These are phyloP conservation scores for Coprinopsis cinerea DNA, from an alignment of 768 basidiomycete species.

Conservation along the genomic window DNA sequence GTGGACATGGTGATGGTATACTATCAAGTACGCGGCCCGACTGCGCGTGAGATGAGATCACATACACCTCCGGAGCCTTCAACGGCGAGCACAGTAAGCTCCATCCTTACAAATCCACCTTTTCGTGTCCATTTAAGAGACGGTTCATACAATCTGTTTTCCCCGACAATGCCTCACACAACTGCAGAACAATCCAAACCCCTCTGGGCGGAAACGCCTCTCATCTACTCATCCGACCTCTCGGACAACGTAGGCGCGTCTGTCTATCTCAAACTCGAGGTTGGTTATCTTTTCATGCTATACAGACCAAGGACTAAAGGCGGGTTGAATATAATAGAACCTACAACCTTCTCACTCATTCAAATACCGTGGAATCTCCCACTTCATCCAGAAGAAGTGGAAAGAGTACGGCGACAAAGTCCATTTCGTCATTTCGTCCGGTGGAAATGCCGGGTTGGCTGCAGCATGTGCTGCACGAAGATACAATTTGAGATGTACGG, in stretches of 20 bases:
- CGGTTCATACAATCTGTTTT: neutral
- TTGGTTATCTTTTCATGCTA: constrained; percentile 20
- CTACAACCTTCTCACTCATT: constrained; percentile 71
- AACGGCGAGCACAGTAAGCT: too few relatives aligned
- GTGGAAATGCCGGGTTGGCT: constrained; percentile 79
- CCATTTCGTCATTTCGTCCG: constrained; percentile 67
- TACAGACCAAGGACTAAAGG: neutral
- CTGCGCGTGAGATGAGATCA: too few relatives aligned
- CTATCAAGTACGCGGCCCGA: too few relatives aligned
- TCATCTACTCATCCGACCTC: constrained; percentile 53
- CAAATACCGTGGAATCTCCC: constrained; percentile 70
- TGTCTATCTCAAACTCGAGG: constrained; percentile 72
- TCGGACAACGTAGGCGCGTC: constrained; percentile 46
- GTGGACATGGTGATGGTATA: constrained; percentile 8
- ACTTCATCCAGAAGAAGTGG: constrained; percentile 48
- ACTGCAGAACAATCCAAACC: too few relatives aligned
- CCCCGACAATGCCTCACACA: neutral
- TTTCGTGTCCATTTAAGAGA: too few relatives aligned
- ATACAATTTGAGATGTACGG: constrained; percentile 54
- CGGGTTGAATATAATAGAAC: constrained; percentile 37
- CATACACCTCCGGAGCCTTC: too few relatives aligned
- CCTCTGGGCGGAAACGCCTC: constrained; percentile 60
- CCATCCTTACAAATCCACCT: too few relatives aligned
- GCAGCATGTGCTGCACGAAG: constrained; percentile 55
- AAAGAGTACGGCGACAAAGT: constrained; percentile 44